These are phyloP conservation scores for Uromyces viciae-fabae DNA, from an alignment of 1,284 basidiomycete genomes.

Conservation along the genomic window DNA sequence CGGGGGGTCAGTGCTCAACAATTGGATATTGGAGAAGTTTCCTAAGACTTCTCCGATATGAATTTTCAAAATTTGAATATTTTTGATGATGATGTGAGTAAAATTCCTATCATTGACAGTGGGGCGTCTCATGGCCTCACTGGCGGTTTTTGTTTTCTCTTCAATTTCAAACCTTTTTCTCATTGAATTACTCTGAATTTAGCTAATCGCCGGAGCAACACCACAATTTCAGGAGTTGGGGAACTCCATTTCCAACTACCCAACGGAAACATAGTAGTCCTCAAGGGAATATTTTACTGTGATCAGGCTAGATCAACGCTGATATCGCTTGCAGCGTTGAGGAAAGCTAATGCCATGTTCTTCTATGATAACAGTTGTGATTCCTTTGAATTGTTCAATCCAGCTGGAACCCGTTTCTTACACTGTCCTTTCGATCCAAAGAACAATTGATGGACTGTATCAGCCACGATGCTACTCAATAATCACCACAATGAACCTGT, in stretches of 20 bases:
- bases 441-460: background rate
- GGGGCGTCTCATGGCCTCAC: background rate
- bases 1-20: background rate
- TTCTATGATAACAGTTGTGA: background rate
- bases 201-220: background rate
- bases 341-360: background rate
- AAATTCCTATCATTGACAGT: background rate
- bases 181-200: background rate
- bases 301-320: background rate
- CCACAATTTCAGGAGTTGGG: background rate
- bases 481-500: no score
- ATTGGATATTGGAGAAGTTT: background rate
- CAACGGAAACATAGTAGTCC: background rate
- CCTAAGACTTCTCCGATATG: background rate
- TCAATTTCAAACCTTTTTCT: background rate
- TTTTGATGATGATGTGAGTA: background rate
- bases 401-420: background rate
- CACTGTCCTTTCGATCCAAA: background rate
- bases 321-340: background rate
- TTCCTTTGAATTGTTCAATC: background rate
- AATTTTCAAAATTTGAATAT: background rate
- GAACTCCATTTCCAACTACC: background rate
- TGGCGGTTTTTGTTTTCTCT: background rate
- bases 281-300: background rate
- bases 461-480: background rate